Evolutionary conservation across 2,329 filamentous ascomycete species (phyloP), one percentile per base, ranked within the genome.

Genomic region (Arthrobotrys conoides): DNA sequence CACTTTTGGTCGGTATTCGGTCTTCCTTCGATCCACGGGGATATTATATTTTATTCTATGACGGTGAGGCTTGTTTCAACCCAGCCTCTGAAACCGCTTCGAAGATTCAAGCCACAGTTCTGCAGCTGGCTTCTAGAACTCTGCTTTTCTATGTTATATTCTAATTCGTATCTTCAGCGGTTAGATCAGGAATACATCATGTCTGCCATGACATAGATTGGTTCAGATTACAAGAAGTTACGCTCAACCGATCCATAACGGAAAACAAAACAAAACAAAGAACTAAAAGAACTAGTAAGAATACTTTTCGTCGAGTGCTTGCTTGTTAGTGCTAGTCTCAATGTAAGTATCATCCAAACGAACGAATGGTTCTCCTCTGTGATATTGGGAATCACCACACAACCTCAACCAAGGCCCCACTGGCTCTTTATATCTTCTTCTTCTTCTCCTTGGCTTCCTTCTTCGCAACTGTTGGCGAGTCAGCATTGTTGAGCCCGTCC

Each of bases 371-470:
- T 8, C 27, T 8, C 27, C n/a, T n/a, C n/a, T n/a, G n/a, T n/a
- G n/a, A 30, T 8, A 30, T 30, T 30, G 27, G 6, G 12, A 38
- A 10, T 38, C 10, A 14, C 33, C 49, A 41, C 22, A 27, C 24
- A 51, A 46, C 46, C 55, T 22, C 20, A 22, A 20, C 20, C 24
- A 8, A 36, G 2, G 44, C 10, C 9, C 10, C 9, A n/a, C 3
- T 33, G 3, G 20, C 16, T 24, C 1, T 71, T 80, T 51, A 80
- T 70, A 77, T 82, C 81, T 84, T 84, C 73, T 82, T 81, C 68
- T 81, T 82, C 71, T 84, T 83, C 67, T 84, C 84, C 73, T 84
- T 82, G 59, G 81, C 84, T 82, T 84, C 85, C 84, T 87, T 87
- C 83, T 86, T 87, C 78, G 85, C 85, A 71, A 85, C 84, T 3